Evolutionary conservation across 306 rosid species (phyloP), one percentile per base, ranked within the genome.

Genomic region (Cucumis sativus): DNA sequence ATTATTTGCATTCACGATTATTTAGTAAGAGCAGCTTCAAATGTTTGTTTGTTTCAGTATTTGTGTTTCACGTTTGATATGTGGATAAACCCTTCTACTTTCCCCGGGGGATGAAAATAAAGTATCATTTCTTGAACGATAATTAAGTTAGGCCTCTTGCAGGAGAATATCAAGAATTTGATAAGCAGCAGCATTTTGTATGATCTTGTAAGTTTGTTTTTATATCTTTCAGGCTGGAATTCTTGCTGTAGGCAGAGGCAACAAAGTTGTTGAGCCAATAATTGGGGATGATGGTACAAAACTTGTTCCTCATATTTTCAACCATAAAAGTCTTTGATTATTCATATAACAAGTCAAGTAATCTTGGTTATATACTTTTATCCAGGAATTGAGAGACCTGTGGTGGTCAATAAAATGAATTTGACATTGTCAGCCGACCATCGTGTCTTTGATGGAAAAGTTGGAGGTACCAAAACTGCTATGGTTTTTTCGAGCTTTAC

Each of bases 161-260:
- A 43, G 18, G 15, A 40, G 7, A 40, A n/a, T 18, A 1, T 39
- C 30, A 40, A 28, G 17, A 37, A 17, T 67, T 35, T 64, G 71
- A 15, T 37, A 64, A n/a, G 1, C 9, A 35, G 23, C 49, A 3
- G 16, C 17, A 43, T 18, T 18, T 25, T 17, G 74, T 43, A 68
- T 39, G 35, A 37, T 52, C 28, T 43, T 57, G 12, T 59, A 51
- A 57, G 59, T 66, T 66, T 73, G 55, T 33, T 80, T 70, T 84
- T 57, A 73, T 79, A 71, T 84, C 63, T 77, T 89, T 85, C 89
- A 95, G 99, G 92, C 97, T 75, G 87, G 99, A 80, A 95, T 95
- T 83, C 96, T 95, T 75, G 99, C 99, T 45, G 98, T 95, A 30
- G 98, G 99, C 47, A 90, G 97, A 86, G 99, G 99, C 85, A 95